Evolutionary conservation across 2,329 filamentous ascomycete species (phyloP).

Genomic region (Fusarium chaquense): DNA sequence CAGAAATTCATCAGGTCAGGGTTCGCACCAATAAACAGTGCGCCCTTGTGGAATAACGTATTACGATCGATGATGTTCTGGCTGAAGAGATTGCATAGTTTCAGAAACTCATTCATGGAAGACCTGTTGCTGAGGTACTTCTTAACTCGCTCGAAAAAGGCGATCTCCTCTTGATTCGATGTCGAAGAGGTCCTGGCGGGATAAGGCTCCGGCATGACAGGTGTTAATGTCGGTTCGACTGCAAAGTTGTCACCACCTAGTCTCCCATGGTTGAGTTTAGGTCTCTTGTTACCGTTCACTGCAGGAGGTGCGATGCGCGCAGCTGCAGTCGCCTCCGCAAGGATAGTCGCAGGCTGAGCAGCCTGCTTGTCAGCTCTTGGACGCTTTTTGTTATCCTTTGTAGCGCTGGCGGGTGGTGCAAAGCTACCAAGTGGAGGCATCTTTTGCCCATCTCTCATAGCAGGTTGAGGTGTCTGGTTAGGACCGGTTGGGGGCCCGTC

Average conservation of each 20-base stretch:
- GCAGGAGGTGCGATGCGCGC: slow-evolving; percentile 49
- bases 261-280: slow-evolving; percentile 80
- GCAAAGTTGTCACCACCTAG: slow-evolving; percentile 68
- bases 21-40: slow-evolving; percentile 87
- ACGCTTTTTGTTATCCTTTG: slow-evolving; percentile 92
- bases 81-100: slow-evolving; percentile 95
- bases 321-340: slow-evolving; percentile 58
- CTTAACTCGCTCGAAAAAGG: slow-evolving; percentile 96
- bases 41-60: slow-evolving; percentile 83
- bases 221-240: slow-evolving; percentile 88
- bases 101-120: slow-evolving; percentile 94
- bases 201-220: slow-evolving; percentile 87
- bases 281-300: slow-evolving; percentile 68
- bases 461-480: slow-evolving; percentile 67
- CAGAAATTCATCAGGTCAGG: slow-evolving; percentile 91
- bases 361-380: slow-evolving; percentile 70
- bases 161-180: slow-evolving; percentile 86
- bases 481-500: slow-evolving; percentile 57
- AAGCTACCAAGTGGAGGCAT: slow-evolving; percentile 97
- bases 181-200: slow-evolving; percentile 78
- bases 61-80: slow-evolving; percentile 91
- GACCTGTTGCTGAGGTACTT: slow-evolving; percentile 95
- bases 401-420: slow-evolving; percentile 81
- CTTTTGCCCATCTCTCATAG: slow-evolving; percentile 73
- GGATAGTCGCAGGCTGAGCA: slow-evolving; percentile 61